Evolutionary conservation across 805 yeast genomes (phyloP), one percentile per base, ranked within the genome.

Genomic region (Nakazawaea peltata): DNA sequence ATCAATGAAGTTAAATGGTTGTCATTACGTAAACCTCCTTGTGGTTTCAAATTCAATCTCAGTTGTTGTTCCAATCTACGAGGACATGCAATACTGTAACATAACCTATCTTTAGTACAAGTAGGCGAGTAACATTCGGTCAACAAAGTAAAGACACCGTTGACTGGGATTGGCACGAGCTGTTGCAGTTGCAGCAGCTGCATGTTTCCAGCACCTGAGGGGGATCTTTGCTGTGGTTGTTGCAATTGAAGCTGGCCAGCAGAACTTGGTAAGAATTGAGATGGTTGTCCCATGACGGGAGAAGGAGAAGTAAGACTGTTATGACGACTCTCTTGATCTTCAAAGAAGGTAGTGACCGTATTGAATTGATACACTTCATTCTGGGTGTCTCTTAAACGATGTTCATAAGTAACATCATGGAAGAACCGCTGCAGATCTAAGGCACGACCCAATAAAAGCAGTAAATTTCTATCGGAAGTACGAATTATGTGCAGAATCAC

Each of bases 101-200:
- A 92, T 26, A 90, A 63, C 23, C 74, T 67, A 49, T 85, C 94
- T 34, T 94, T 67, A 4, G 95, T 79, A 59, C 98, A 92, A 0
- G 98, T 92, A 23, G 98, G 95, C 0, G 97, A 87, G 51, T 92
- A 92, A 59, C 98, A 92, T 51, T 88, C 95, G 0, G 97, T 84
- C 42, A 92, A 64, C 28, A 90, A 63, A 1, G 96, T 90, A 51
- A 90, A 92, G 3, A 92, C 95, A 46, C 98, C 98, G 55, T 84
- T 84, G 9, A 86, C 87, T 4, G 53, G 45, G 10, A 43, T 42
- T 15, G 39, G 42, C n/a, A 27, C 33, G 16, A 23, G 27, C 21
- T 39, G 30, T 14, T 19, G 37, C 34, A 28, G 41, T 26, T 38
- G 41, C 33, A 15, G 37, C 11, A 28, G 38, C n/a, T 28, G 41